phyloP scores from a whole-genome alignment of 192 early-diverging fungal species.

The Entomortierella lignicola region DNA sequence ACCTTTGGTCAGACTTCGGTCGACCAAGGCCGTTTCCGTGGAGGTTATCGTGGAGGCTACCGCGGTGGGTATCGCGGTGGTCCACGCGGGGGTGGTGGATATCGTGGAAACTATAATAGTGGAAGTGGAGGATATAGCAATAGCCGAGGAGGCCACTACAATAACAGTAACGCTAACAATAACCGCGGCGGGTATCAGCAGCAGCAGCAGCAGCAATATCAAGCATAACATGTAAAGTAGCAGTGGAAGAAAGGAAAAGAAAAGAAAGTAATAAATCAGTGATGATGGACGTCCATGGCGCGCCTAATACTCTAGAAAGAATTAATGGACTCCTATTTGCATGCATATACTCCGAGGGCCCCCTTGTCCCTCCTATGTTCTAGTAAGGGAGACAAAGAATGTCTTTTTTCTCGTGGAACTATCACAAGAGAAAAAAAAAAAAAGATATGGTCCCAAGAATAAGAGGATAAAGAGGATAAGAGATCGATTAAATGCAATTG shows the following conservation, averaged over 20 bases:
- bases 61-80: conserved; percentile 61
- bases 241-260: neutral
- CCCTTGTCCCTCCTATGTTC: neutral
- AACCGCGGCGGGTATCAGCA: conserved; percentile 22
- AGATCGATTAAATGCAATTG: neutral
- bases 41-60: conserved; percentile 66
- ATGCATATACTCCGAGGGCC: neutral
- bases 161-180: conserved; percentile 34
- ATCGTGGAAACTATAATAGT: conserved; percentile 60
- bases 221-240: conserved; percentile 19
- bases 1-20: conserved; percentile 94
- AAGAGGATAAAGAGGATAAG: no score
- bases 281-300: no score
- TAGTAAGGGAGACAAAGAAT: no score
- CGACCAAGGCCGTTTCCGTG: conserved; percentile 73
- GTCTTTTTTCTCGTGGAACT: neutral
- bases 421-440: no score
- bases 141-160: conserved; percentile 51
- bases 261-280: no score
- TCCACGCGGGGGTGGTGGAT: conserved; percentile 56
- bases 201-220: conserved; percentile 44
- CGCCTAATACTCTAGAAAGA: no score
- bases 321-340: no score
- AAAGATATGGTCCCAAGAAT: no score
- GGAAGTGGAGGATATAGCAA: conserved; percentile 48